These are phyloP conservation scores for Coniophora puteana DNA, from an alignment of 1,284 basidiomycete genomes.

Conservation along the genomic window DNA sequence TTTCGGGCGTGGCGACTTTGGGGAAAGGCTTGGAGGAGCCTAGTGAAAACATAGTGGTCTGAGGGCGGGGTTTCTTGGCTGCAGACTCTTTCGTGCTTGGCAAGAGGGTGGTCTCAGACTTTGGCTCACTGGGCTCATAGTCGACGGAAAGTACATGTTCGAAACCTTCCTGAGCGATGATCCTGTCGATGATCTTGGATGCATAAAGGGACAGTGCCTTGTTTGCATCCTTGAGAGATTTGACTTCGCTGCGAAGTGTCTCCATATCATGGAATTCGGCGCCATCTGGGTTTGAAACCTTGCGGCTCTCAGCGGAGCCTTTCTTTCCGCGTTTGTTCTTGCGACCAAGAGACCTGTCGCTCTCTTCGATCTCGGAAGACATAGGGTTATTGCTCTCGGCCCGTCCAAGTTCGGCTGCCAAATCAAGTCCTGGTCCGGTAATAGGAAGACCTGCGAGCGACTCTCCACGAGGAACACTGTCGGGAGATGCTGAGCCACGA, in stretches of 20 bases:
- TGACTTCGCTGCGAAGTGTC: conserved; percentile 75
- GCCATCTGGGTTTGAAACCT: conserved; percentile 34
- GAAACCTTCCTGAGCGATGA: conserved; percentile 91
- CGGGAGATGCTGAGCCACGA: conserved; percentile 50
- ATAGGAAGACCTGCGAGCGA: conserved; percentile 77
- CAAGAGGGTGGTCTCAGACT: conserved; percentile 31
- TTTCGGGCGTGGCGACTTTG: conserved; percentile 28
- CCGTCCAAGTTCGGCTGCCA: conserved; percentile 86
- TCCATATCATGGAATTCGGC: conserved; percentile 52
- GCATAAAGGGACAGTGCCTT: conserved; percentile 92
- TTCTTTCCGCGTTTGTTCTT: conserved; percentile 53
- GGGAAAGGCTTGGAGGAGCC: conserved; percentile 36
- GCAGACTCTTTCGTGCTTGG: conserved; percentile 31
- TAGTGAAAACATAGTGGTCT: conserved; percentile 52
- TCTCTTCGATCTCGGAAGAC: conserved; percentile 49
- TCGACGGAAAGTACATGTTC: conserved; percentile 90
- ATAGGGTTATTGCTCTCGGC: conserved; percentile 80
- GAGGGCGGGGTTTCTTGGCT: conserved; percentile 49
- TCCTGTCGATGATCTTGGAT: conserved; percentile 94
- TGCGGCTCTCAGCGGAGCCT: conserved; percentile 33
- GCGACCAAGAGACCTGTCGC: conserved; percentile 43
- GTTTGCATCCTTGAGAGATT: conserved; percentile 90
- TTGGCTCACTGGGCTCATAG: too few species aligned
- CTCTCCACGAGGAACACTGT: conserved; percentile 54
- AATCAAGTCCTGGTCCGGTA: conserved; percentile 82